Percentiles rank a stretch among this genome's conserved stretches.
These are phyloP conservation scores for Pyrenophora teres DNA, from an alignment of 2,329 filamentous ascomycete genomes.

Conservation along the genomic window DNA sequence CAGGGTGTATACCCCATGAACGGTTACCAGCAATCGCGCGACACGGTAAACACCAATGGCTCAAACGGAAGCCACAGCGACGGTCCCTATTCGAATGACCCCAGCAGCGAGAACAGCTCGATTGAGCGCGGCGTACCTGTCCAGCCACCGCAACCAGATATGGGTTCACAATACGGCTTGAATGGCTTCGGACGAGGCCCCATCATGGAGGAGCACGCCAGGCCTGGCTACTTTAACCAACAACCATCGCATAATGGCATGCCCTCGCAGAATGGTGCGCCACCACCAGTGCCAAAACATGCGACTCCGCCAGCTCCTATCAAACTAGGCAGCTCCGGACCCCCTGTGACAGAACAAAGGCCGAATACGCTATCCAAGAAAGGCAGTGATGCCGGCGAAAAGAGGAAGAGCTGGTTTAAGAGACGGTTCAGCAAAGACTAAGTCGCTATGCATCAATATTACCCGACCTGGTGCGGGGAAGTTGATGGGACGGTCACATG, in stretches of 20 bases:
- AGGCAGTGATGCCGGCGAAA: conserved; percentile 48
- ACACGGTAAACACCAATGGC: conserved; percentile 80
- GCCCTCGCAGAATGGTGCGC: conserved; percentile 6
- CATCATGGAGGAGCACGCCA: conserved; percentile 49
- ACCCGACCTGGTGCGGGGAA: no score
- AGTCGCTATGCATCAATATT: neutral
- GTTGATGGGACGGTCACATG: neutral
- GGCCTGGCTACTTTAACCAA: neutral
- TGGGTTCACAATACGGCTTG: conserved; percentile 63
- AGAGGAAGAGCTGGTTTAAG: conserved; percentile 90
- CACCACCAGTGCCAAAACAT: conserved; percentile 23
- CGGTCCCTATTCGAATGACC: conserved; percentile 76
- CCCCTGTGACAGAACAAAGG: conserved; percentile 14
- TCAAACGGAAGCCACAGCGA: conserved; percentile 75
- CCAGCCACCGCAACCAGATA: conserved; percentile 43
- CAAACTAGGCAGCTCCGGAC: conserved; percentile 24
- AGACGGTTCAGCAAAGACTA: conserved; percentile 74
- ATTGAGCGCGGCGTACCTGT: conserved; percentile 70
- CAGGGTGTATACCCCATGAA: conserved; percentile 53
- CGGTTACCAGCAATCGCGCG: conserved; percentile 77
- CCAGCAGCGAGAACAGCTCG: conserved; percentile 92
- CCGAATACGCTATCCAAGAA: conserved; percentile 32
- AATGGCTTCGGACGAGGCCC: conserved; percentile 54
- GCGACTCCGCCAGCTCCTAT: conserved; percentile 33
- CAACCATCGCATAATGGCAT: conserved; percentile 24